Conservation (phyloP, 192 early-diverging fungal genomes). For the Mortierella alpina region DNA sequence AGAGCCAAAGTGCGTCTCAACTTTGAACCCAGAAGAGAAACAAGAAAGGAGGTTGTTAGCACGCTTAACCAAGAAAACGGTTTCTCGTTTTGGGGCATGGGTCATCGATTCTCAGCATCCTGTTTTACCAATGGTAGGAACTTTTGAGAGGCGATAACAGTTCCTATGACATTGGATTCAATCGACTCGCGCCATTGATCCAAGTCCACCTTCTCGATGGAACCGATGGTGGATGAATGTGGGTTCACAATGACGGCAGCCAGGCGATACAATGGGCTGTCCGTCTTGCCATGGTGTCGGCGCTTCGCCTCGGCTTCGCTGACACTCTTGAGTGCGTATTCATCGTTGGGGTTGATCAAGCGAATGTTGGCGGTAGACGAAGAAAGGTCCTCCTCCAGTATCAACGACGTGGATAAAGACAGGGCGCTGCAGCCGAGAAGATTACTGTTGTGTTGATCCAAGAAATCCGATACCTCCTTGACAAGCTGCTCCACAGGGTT, state of each 20-base stretch:
- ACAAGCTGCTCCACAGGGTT: conserved; percentile 32
- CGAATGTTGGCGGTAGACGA: conserved; percentile 38
- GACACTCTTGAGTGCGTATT: conserved; percentile 20
- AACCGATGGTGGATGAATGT: conserved; percentile 2
- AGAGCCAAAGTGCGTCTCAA: conserved; percentile 38
- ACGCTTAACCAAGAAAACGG: not conserved
- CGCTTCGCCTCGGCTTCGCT: conserved; percentile 28
- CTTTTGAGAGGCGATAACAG: conserved; percentile 40
- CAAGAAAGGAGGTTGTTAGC: not conserved
- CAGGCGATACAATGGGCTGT: conserved; percentile 22
- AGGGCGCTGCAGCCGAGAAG: conserved; percentile 15
- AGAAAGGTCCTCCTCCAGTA: conserved; percentile 35
- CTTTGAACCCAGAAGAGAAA: not conserved
- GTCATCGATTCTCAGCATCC: not conserved
- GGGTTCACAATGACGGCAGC: conserved; percentile 45
- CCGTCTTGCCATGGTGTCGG: conserved; percentile 25
- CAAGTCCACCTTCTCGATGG: conserved; percentile 41
- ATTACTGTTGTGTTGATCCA: conserved; percentile 34
- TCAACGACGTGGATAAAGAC: not conserved
- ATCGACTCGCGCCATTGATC: conserved; percentile 30
- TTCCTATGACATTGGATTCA: conserved; percentile 35
- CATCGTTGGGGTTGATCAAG: conserved; percentile 5
- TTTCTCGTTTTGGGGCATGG: not conserved
- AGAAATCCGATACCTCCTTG: conserved; percentile 20
- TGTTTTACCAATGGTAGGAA: conserved; percentile 33